These are phyloP conservation scores for Myrica gale DNA, from an alignment of 306 rosid genomes.

Conservation along the genomic window DNA sequence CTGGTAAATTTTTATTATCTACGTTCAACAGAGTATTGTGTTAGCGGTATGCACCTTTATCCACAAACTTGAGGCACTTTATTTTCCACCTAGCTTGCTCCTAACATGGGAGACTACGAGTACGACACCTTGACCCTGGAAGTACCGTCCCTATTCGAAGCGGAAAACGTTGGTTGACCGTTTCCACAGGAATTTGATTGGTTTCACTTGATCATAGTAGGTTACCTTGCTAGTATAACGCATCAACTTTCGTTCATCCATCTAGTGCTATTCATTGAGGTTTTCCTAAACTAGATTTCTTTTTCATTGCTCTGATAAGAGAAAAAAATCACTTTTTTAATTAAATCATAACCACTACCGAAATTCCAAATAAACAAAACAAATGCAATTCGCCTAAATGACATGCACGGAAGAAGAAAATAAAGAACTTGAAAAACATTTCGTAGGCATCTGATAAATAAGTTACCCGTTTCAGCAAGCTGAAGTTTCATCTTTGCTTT, in stretches of 20 bases:
- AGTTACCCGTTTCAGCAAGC: constrained; percentile 78
- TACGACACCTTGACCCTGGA: background rate
- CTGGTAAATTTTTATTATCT: background rate
- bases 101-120: background rate
- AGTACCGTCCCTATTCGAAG: too few relatives aligned
- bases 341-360: background rate
- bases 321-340: background rate
- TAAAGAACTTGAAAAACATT: background rate
- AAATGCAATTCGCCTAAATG: background rate
- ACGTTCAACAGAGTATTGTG: background rate
- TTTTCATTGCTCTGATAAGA: background rate
- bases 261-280: too few relatives aligned
- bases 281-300: too few relatives aligned
- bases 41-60: background rate
- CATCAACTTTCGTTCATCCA: too few relatives aligned
- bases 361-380: background rate
- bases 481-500: constrained; percentile 93
- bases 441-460: background rate
- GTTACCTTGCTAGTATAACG: background rate
- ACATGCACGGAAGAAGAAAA: background rate
- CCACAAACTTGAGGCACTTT: background rate
- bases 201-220: background rate
- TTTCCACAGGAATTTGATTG: background rate
- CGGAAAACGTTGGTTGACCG: too few relatives aligned
- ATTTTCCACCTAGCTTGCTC: background rate